Percentiles rank a stretch among this genome's conserved stretches.
Conservation (phyloP, 495 filamentous ascomycete species). For the Sordaria brevicollis region DNA sequence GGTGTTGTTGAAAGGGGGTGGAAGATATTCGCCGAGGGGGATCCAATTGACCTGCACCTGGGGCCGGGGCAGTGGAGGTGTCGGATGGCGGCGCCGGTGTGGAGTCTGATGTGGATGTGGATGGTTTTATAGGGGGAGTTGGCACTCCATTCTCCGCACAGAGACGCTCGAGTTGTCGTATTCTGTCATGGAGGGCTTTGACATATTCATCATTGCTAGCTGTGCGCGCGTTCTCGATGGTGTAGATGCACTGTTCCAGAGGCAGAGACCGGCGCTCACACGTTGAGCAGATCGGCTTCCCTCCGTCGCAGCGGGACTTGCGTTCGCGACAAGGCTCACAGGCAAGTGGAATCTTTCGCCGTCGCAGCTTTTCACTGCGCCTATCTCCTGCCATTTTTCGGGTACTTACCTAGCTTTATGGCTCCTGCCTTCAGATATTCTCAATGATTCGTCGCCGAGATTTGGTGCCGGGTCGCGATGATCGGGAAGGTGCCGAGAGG, state of each 20-base stretch:
- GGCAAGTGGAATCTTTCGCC: conserved; percentile 13
- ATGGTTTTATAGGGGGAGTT: conserved; percentile 9
- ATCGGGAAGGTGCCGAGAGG: neutral
- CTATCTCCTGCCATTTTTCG: neutral
- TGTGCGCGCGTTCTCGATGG: conserved; percentile 24
- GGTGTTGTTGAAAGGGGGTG: neutral
- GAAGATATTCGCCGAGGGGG: neutral
- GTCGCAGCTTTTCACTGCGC: neutral
- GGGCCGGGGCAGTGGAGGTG: too few species aligned
- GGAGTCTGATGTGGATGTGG: neutral
- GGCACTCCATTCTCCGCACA: conserved; percentile 24
- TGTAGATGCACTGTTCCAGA: conserved; percentile 30
- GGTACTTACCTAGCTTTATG: neutral
- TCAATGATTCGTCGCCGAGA: neutral
- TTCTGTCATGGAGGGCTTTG: conserved; percentile 26
- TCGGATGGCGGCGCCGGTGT: neutral
- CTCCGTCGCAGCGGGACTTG: conserved; percentile 35
- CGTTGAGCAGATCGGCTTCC: conserved; percentile 35
- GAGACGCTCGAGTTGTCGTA: conserved; percentile 26
- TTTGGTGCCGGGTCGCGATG: neutral
- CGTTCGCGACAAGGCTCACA: conserved; percentile 35
- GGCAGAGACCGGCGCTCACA: conserved; percentile 26
- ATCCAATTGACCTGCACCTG: neutral
- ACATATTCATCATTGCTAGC: conserved; percentile 32
- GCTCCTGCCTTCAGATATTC: neutral